A percentile compares a stretch with the other conserved stretches of the same genome.
phyloP scores from a whole-genome alignment of 2,329 filamentous ascomycete genomes.

The Dactylonectria macrodidyma region DNA sequence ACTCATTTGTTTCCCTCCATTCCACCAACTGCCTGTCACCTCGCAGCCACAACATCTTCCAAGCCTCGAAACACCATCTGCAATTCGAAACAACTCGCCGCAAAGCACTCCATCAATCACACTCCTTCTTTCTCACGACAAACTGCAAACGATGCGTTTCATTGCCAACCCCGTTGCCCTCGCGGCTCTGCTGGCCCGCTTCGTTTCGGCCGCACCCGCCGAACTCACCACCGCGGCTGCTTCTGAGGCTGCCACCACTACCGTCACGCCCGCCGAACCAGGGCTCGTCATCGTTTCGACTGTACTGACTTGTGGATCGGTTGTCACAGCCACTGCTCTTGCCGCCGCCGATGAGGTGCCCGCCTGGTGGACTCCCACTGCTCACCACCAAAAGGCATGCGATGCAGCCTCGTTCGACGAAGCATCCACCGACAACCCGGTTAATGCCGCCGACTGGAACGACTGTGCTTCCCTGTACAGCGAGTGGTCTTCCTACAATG shows the following conservation, averaged over 20 bases:
- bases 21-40: not conserved
- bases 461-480: constrained; percentile 52
- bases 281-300: constrained; percentile 41
- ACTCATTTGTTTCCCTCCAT: not conserved
- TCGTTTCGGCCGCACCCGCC: constrained; percentile 17
- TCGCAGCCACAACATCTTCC: not conserved
- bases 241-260: constrained; percentile 1
- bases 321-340: constrained; percentile 18
- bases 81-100: not conserved
- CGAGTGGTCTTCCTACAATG: constrained; percentile 48
- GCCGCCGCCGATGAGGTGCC: constrained; percentile 27
- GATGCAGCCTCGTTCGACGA: constrained; percentile 44
- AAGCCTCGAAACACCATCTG: not conserved
- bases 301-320: constrained; percentile 9
- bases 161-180: constrained; percentile 16
- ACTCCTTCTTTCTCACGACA: constrained; percentile 12
- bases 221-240: not conserved
- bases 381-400: constrained; percentile 45
- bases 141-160: constrained; percentile 34
- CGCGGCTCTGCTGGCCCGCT: constrained; percentile 28
- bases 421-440: constrained; percentile 32
- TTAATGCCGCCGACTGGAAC: constrained; percentile 48
- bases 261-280: constrained; percentile 16
- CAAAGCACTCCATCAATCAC: constrained; percentile 26
- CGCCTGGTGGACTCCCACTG: constrained; percentile 46